Percentiles rank a stretch among this genome's conserved stretches.
Evolutionary conservation across 768 basidiomycete genomes (phyloP).

Genomic region (Guyanaporus albipodus): DNA sequence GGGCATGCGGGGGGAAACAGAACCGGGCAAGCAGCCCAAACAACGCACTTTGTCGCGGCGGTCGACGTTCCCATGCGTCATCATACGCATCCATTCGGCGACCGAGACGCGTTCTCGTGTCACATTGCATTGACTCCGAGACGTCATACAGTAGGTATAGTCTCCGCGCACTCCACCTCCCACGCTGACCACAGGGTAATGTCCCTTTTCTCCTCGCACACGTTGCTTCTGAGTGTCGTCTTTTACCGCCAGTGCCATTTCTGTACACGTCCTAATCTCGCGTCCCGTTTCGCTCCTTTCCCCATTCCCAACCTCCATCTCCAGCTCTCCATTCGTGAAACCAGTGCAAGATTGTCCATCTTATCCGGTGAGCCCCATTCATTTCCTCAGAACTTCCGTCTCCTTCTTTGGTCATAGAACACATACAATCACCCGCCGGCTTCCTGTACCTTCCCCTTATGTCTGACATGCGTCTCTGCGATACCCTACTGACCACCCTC

Average conservation of each 20-base stretch:
- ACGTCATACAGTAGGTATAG: constrained; percentile 9
- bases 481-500: constrained; percentile 12
- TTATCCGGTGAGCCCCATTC: constrained; percentile 23
- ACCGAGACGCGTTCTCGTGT: constrained; percentile 9
- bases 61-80: neutral
- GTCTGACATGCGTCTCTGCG: constrained; percentile 11
- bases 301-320: neutral
- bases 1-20: neutral
- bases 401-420: constrained; percentile 4
- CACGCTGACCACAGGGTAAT: constrained; percentile 10
- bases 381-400: constrained; percentile 21
- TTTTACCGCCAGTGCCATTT: constrained; percentile 3
- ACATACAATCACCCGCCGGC: neutral
- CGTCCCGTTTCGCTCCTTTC: neutral
- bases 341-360: constrained; percentile 22
- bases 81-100: neutral
- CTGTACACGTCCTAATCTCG: neutral
- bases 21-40: neutral
- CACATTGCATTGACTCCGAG: constrained; percentile 20
- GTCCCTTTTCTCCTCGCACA: constrained; percentile 7
- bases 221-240: constrained; percentile 19
- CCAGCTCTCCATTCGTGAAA: neutral
- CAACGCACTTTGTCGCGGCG: neutral
- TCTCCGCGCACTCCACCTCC: constrained; percentile 12
- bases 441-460: constrained; percentile 9